Base-by-base conservation (phyloP, 345 rosid species). In the Cardamine occulta region DNA sequence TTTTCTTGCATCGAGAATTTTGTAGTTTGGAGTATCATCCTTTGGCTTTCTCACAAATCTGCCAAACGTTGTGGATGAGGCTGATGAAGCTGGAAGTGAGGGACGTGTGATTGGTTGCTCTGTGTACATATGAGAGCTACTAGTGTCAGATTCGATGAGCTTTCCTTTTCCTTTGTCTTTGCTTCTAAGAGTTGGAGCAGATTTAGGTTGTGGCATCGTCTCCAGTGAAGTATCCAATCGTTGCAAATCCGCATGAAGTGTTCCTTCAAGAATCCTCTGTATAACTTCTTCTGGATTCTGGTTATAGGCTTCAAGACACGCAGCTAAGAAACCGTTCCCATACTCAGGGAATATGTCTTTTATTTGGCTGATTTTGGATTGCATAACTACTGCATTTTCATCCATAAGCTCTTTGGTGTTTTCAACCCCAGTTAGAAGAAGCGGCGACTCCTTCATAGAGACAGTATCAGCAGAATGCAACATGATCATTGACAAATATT, bases 201-300 rank as follows among this genome's bases (percentile, higher is more conserved):
- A 77, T 71, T 81, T 91, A 58, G 87, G 84, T 28, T 57, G 59
- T 40, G 93, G 86, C 81, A 85, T 78, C 1, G 84, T 85, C 74
- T 90, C 92, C 19, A 86, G 63, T 1, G 92, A 86, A 74, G 89
- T 83, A 77, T 88, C 91, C 84, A 90, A 71, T 19, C 77, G 66
- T 82, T 78, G 82, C 56, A 94, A 83, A 83, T 92, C 97, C 51
- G 84, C 83, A 61, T 92, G 99, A 55, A 92, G 95, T 68, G 89
- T 91, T 68, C 90, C 90, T 83, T 94, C 97, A 12, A 95, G 93
- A 49, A 92, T 95, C 78, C 97, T 85, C 80, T 95, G 97, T 68
- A 92, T 95, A 49, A 95, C 97, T 80, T 92, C 97, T 79, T 95
- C 97, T 31, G 95, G 87, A 80, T 92, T 93, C 67, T 86, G 88